Base-by-base conservation (phyloP, 2,329 filamentous ascomycete species). In the Exophiala sp. region DNA sequence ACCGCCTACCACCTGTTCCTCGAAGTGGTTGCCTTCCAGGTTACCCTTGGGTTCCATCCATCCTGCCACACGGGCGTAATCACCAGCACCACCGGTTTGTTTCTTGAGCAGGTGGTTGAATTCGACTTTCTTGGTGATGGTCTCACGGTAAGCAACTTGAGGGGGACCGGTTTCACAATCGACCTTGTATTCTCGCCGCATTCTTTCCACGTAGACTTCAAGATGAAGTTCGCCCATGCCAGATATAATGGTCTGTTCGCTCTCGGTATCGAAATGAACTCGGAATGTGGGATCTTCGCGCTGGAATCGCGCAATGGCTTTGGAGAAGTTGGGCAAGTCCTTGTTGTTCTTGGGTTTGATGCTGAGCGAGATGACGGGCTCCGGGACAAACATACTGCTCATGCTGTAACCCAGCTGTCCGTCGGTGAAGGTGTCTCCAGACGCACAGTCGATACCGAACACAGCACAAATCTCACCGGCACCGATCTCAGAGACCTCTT, bases 221-320 rank as follows among this genome's bases (percentile, higher is more conserved):
- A 98, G 77, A 70, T 98, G 93, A 60, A 98, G 71, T 70, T 98
- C 93, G 60, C 93, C 93, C 93, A 98, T 98, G 53, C 93, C 93
- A 35, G 87, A 94, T 65, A 98, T 97, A 65, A 98, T 95, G 41
- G 91, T 97, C 74, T 98, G 88, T 65, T 95, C 86, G 58, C 85
- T 91, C 73, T 98, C 93, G 13, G 81, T 71, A 65, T 98, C 93
- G 62, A 95, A 89, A 62, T 88, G 85, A 30, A 98, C 87, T 46
- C 93, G 83, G 81, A 98, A 98, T 10, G 93, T 98, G 2, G 93
- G 93, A 64, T 98, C 93, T 72, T 98, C 93, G 57, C 93, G 86
- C 72, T 96, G 91, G 80, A 98, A 98, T 61, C 93, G 87, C 68
- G 91, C 93, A 83, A 98, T 97, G 60, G 93, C 93, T 74, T 98